Base-by-base conservation (phyloP, 148 eudicot species). In the Cornus controversa region DNA sequence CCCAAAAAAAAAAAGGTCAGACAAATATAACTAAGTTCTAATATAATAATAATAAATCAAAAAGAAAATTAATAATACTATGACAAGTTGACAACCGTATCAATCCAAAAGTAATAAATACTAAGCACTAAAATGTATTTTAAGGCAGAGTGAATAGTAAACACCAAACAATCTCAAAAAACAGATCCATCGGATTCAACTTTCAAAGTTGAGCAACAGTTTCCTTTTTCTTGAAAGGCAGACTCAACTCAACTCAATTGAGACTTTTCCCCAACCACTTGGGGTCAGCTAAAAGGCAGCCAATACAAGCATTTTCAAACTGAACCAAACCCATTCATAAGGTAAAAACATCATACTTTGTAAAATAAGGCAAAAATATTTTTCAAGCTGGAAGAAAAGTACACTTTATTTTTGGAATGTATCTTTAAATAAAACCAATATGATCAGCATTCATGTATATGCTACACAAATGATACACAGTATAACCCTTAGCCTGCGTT, bases 1-100 rank as follows among this genome's bases (percentile, higher is more conserved):
- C 45, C 45, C 45, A 81, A 29, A 84, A 57, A 62, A 6, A 66
- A 80, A 15, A 47, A 66, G n/a, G 11, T 76, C 42, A 76, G 45
- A 9, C 26, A 45, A n/a, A 28, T 1, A 40, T 26, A 27, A 20
- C 25, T 40, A 57, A 58, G 11, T 58, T 36, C 18, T 62, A 20
- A 8, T 6, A 64, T 60, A 14, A 1, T 60, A 18, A 6, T 60
- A 60, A 3, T 14, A 60, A 15, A 11, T 3, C 8, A 50, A 50
- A 50, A 13, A 15, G 16, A 50, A 50, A 3, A 50, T 11, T 60
- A 60, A 60, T 14, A 54, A 54, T 20, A 14, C 18, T 54, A 54
- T 22, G 64, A 18, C 25, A 60, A 50, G 20, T 1, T 22, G 64
- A 18, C 25, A 60, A 50, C 57, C 4, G 18, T 16, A 13, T 50